Base-by-base conservation (phyloP, 129 eudicot species). In the Tanacetum coccineum region DNA sequence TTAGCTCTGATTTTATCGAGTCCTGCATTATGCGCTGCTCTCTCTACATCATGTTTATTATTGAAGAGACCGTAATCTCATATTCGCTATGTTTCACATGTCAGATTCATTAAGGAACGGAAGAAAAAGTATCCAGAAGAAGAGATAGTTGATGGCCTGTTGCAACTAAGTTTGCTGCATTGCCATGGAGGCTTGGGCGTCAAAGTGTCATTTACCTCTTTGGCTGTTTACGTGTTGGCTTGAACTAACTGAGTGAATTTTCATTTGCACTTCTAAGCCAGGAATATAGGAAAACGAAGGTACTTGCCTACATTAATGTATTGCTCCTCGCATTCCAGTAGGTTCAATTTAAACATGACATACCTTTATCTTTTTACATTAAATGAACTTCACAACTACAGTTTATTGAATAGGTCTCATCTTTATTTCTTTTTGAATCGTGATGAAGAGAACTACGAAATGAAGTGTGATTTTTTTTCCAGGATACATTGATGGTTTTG, bases 281-380 rank as follows among this genome's bases (percentile, higher is more conserved):
- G 99, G 96, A 75, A 66, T 94, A 63, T 94, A 95, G 97, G 99
- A 95, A 75, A 94, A 94, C 63, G 87, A 94, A 87, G 99, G 99
- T 93, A 73, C 62, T 36, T 73, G 66, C 7, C 57, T 60, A 20
- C 74, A 51, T 68, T 62, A 51, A 17, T 53, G 28, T 26, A 67
- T 59, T 18, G 12, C 7, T 74, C 52, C 15, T 17, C 13, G 17
- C 13, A 19, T 73, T 30, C 62, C 49, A 12, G 12, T 30, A n/a
- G 4, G 21, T 56, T 3, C 2, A 19, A 17, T 55, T 56, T 56
- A 21, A 12, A 22, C 60, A 56, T 22, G 32, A 22, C 13, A 56
- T 11, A 9, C 62, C 13, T 9, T 13, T n/a, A n/a, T 11, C 39
- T 56, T 56, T 21, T 12, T 2, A 26, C 13, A 20, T 9, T 18